Evolutionary conservation across 1,139 yeast species (phyloP).

Genomic region (Candida gigantensis): DNA sequence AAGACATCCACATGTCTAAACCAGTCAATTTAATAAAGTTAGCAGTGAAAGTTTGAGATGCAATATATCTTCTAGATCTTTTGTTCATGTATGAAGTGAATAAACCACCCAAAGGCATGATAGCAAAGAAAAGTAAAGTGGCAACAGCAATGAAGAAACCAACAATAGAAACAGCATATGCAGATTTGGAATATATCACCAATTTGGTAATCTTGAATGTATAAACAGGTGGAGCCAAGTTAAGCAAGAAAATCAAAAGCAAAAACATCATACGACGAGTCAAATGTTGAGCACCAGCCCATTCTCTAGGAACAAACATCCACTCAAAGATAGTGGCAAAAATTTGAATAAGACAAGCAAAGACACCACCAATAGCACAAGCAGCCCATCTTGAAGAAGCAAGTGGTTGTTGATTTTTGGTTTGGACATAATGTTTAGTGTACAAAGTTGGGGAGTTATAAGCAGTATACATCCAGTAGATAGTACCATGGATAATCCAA

Average conservation of each 20-base stretch:
- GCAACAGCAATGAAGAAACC: slow-evolving; percentile 87
- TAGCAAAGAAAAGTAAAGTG: slow-evolving; percentile 80
- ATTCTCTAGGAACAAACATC: slow-evolving; percentile 94
- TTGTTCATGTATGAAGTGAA: slow-evolving; percentile 92
- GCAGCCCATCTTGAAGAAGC: slow-evolving; percentile 92
- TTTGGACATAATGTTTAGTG: slow-evolving; percentile 82
- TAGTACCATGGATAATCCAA: slow-evolving; percentile 89
- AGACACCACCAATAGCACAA: slow-evolving; percentile 87
- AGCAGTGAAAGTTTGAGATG: slow-evolving; percentile 96
- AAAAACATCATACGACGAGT: slow-evolving; percentile 83
- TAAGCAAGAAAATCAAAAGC: slow-evolving; percentile 62
- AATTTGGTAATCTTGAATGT: slow-evolving; percentile 82
- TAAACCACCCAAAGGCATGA: slow-evolving; percentile 97
- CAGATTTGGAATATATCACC: slow-evolving; percentile 67
- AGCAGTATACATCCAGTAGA: slow-evolving; percentile 94
- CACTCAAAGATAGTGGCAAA: slow-evolving; percentile 90
- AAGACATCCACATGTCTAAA: slow-evolving; percentile 95
- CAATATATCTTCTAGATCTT: slow-evolving; percentile 84
- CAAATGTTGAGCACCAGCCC: slow-evolving; percentile 99
- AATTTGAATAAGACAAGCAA: slow-evolving; percentile 81
- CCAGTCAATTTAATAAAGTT: slow-evolving; percentile 80
- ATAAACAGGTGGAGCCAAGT: slow-evolving; percentile 85
- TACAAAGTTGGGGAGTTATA: slow-evolving; percentile 90
- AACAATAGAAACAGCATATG: slow-evolving; percentile 80
- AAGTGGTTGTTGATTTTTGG: slow-evolving; percentile 79